These are phyloP conservation scores for Prorocentrum cordatum DNA, from an alignment of 169 alveolate species.

Conservation along the genomic window DNA sequence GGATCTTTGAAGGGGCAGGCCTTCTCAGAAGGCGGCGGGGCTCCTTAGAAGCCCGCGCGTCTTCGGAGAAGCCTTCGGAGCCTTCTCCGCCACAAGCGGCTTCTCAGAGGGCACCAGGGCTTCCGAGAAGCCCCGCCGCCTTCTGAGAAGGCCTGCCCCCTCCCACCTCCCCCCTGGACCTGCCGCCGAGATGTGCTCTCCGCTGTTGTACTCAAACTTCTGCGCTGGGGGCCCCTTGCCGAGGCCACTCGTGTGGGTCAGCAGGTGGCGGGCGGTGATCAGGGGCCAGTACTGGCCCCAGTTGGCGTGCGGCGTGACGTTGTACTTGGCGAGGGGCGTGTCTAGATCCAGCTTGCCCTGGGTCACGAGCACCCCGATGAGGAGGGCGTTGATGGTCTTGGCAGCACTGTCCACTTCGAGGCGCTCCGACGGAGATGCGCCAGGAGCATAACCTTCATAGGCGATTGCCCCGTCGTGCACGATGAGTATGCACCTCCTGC, in stretches of 20 bases:
- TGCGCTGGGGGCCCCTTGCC: slow-evolving; percentile 21
- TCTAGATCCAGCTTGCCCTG: slow-evolving; percentile 27
- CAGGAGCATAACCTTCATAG: slow-evolving; percentile 22
- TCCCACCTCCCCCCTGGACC: too few species aligned
- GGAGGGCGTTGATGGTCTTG: slow-evolving; percentile 48
- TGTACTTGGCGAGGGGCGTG: slow-evolving; percentile 25
- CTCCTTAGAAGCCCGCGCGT: too few species aligned
- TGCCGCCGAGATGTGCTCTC: slow-evolving; percentile 65
- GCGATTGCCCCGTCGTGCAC: too few species aligned
- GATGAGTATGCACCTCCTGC: too few species aligned
- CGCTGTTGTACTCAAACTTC: slow-evolving; percentile 38
- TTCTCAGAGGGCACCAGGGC: too few species aligned
- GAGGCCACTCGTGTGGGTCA: slow-evolving; percentile 41
- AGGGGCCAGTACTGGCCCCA: slow-evolving; percentile 57
- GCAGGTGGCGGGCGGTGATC: slow-evolving; percentile 39
- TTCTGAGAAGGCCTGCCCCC: too few species aligned
- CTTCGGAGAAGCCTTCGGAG: too few species aligned
- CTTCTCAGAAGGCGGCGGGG: too few species aligned
- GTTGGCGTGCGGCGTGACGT: slow-evolving; percentile 21
- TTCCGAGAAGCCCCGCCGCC: too few species aligned
- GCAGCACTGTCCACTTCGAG: slow-evolving; percentile 57
- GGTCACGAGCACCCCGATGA: slow-evolving; percentile 44
- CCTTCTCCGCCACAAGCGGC: too few species aligned
- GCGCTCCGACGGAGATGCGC: slow-evolving; percentile 23
- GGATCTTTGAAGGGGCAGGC: too few species aligned